Evolutionary conservation across 768 basidiomycete genomes (phyloP).

Genomic region (Leccinum sublutescens): DNA sequence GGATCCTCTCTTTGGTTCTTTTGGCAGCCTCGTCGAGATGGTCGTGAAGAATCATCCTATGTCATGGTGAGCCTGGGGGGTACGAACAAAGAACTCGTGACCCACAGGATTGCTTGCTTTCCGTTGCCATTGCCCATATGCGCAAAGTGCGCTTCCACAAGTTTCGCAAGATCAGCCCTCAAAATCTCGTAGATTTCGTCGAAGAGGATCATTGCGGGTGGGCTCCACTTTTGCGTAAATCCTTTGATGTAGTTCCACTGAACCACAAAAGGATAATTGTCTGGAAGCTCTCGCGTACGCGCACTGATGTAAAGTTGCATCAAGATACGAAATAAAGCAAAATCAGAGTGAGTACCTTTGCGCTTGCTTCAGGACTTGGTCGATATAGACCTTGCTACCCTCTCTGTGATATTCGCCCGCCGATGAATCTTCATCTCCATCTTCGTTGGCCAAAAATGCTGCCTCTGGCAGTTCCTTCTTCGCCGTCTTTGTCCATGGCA

Average conservation of each 20-base stretch:
- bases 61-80: not conserved
- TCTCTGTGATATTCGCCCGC: not conserved
- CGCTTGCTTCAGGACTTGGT: slow-evolving; percentile 50
- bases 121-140: slow-evolving; percentile 52
- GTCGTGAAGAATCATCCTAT: slow-evolving; percentile 48
- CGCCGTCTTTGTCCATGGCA: slow-evolving; percentile 41
- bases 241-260: slow-evolving; percentile 47
- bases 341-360: slow-evolving; percentile 38
- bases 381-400: slow-evolving; percentile 40
- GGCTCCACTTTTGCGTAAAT: slow-evolving; percentile 47
- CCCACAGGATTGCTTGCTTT: slow-evolving; percentile 48
- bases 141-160: slow-evolving; percentile 51
- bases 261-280: slow-evolving; percentile 63
- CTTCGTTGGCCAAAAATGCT: slow-evolving; percentile 43
- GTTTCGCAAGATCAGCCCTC: slow-evolving; percentile 36
- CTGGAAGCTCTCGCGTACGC: slow-evolving; percentile 68
- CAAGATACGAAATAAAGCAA: not conserved
- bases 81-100: not conserved
- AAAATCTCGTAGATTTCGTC: slow-evolving; percentile 38
- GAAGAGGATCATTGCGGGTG: slow-evolving; percentile 48
- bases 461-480: slow-evolving; percentile 6
- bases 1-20: slow-evolving; percentile 39
- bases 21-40: slow-evolving; percentile 46
- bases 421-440: slow-evolving; percentile 18
- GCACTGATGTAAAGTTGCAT: slow-evolving; percentile 41